Evolutionary conservation across 2,329 filamentous ascomycete species (phyloP), one percentile per base, ranked within the genome.

Genomic region (Cyanodermella asteris): DNA sequence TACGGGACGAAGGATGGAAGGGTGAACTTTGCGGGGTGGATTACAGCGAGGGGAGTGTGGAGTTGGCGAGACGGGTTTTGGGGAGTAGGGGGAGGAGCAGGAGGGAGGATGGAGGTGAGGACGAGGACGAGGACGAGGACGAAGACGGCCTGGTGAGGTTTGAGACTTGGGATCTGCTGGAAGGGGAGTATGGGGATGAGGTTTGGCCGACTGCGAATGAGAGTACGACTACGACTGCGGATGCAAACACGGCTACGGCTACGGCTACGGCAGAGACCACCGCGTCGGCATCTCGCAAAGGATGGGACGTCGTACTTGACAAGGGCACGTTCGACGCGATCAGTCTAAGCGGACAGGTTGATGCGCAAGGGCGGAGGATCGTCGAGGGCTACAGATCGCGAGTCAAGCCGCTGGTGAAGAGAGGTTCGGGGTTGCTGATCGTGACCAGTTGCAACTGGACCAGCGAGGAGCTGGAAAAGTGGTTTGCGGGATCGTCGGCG

Each of bases 371-470:
- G 1, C 53, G 64, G 18, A 61, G 73, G 27, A 56, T 75, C 8
- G 75, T 69, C 43, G 77, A 90, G 45, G 59, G 61, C 4, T 97
- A 97, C 51, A 62, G 65, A 23, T 58, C 61, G 23, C 64, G 67
- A 26, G 70, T 84, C 16, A 53, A 71, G 32, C 51, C 49, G 15
- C 56, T 94, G 34, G 61, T 94, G 25, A 68, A 65, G 37, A 52
- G 50, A 1, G 72, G 71, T 2, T n/a, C n/a, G n/a, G 78, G 78
- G 0, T 56, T 78, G 13, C 64, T 94, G 38, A 49, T 93, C 31
- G 66, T 97, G 27, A 94, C 87, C 27, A 93, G 81, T 48, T 97
- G 87, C 47, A 97, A 97, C 51, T 97, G 87, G 87, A 94, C 84
- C 2, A 81, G 87, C 53, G 64, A 69, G 20, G 87, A 97, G 55